A percentile compares a stretch with the other conserved stretches of the same genome.
Conservation (phyloP, 768 basidiomycete species). For the Lentinus tigrinus region DNA sequence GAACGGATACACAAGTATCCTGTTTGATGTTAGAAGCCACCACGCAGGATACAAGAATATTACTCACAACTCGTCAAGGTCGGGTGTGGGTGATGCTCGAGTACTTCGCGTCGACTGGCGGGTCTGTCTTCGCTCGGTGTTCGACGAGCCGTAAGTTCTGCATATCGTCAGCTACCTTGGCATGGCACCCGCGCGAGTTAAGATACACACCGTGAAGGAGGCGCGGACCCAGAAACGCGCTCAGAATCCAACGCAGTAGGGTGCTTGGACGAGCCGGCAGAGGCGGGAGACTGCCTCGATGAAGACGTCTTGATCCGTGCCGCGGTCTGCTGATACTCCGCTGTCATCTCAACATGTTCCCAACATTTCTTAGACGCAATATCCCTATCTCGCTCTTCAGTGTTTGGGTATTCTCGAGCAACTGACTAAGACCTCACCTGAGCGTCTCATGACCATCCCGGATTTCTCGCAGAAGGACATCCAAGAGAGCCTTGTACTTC, state of each 20-base stretch:
- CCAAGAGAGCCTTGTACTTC: too few species aligned
- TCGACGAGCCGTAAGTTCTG: background rate
- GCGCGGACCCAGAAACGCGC: background rate
- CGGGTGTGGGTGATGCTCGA: conserved; percentile 22
- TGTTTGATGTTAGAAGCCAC: conserved; percentile 29
- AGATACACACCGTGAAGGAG: background rate
- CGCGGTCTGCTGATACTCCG: too few species aligned
- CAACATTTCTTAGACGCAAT: background rate
- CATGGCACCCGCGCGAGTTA: background rate
- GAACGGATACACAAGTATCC: conserved; percentile 76
- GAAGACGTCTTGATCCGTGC: background rate
- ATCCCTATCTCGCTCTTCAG: too few species aligned
- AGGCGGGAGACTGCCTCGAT: background rate
- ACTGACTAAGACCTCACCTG: too few species aligned
- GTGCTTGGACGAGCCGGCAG: background rate
- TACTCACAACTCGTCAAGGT: conserved; percentile 68
- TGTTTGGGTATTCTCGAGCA: too few species aligned
- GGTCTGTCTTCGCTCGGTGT: conserved; percentile 2
- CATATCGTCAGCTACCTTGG: too few species aligned
- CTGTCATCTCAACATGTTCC: background rate
- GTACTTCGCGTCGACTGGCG: conserved; percentile 8
- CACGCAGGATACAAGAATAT: background rate
- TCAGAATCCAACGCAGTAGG: background rate
- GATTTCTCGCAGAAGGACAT: too few species aligned
- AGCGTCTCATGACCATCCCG: too few species aligned